Conservation (phyloP, 352 stramenopile genomes). For the Phytophthora chlamydospora region DNA sequence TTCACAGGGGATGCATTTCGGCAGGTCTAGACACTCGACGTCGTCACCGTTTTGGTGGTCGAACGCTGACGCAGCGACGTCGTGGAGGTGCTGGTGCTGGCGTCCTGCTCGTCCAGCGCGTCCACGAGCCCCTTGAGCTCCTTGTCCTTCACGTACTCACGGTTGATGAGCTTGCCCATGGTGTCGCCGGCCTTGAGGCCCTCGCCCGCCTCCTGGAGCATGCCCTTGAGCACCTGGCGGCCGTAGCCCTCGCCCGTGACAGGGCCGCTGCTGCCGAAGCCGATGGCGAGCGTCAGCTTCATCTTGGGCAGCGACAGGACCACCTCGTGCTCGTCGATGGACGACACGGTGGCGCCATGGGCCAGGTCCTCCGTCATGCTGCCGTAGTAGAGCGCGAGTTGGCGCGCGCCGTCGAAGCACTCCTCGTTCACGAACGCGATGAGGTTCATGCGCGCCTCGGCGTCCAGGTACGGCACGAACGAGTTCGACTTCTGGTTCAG, state of each 20-base stretch:
- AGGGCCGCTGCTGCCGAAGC: conserved; percentile 79
- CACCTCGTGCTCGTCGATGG: conserved; percentile 85
- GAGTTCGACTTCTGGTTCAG: conserved; percentile 65
- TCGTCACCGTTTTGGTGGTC: conserved; percentile 32
- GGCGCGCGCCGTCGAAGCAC: conserved; percentile 73
- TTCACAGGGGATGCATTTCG: conserved; percentile 28
- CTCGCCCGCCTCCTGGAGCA: conserved; percentile 68
- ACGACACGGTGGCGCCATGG: conserved; percentile 59
- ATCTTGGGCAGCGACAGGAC: conserved; percentile 80
- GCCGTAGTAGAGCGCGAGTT: conserved; percentile 84
- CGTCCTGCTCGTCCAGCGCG: conserved; percentile 40
- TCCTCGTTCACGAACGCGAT: conserved; percentile 80
- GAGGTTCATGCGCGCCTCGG: conserved; percentile 69
- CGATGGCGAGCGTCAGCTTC: conserved; percentile 83
- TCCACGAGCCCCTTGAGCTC: conserved; percentile 46
- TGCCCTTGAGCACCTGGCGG: conserved; percentile 64
- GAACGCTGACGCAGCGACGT: conserved; percentile 58
- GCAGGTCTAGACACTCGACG: conserved; percentile 19
- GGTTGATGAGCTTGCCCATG: conserved; percentile 80
- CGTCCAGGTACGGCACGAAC: conserved; percentile 83
- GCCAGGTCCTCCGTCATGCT: conserved; percentile 82
- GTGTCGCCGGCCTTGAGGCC: conserved; percentile 68
- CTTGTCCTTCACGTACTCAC: conserved; percentile 71
- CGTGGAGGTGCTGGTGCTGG: conserved; percentile 21
- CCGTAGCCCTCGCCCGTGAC: conserved; percentile 80